Percentiles rank a stretch among this genome's conserved stretches.
Conservation (phyloP, 257 asterid species). For the Verbascum thapsus region DNA sequence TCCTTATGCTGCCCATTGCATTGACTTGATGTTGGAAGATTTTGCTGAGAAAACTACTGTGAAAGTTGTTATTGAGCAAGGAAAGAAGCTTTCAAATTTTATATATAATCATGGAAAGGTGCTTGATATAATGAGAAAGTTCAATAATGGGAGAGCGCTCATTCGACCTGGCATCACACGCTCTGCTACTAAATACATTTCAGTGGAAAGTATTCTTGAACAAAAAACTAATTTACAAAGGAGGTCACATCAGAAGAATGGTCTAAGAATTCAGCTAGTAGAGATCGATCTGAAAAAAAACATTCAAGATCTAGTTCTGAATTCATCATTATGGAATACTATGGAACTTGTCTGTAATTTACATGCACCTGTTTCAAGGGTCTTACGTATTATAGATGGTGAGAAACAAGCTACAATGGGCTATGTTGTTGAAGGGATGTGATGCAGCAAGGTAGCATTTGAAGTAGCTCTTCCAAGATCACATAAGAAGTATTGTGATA, state of each 20-base stretch:
- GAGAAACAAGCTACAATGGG: constrained; percentile 11
- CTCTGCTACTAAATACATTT: background rate
- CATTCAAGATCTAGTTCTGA: background rate
- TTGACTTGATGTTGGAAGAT: background rate
- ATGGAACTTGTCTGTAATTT: background rate
- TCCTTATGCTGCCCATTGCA: background rate
- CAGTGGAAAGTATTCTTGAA: background rate
- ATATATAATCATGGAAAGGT: too few species aligned
- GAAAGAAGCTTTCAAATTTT: background rate
- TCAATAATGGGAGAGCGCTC: background rate
- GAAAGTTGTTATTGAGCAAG: background rate
- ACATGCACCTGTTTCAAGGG: background rate
- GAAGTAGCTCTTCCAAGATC: constrained; percentile 5
- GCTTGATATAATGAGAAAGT: background rate
- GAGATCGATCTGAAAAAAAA: background rate
- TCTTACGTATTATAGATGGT: background rate
- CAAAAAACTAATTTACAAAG: background rate
- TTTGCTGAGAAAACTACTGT: background rate
- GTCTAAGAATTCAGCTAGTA: background rate
- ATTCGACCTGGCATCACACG: background rate
- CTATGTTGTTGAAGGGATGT: background rate
- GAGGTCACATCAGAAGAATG: background rate
- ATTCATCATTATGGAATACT: background rate
- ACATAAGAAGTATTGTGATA: background rate
- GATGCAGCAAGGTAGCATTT: background rate